Evolutionary conservation across 805 yeast species (phyloP).

Genomic region (Blastobotrys muscicola): DNA sequence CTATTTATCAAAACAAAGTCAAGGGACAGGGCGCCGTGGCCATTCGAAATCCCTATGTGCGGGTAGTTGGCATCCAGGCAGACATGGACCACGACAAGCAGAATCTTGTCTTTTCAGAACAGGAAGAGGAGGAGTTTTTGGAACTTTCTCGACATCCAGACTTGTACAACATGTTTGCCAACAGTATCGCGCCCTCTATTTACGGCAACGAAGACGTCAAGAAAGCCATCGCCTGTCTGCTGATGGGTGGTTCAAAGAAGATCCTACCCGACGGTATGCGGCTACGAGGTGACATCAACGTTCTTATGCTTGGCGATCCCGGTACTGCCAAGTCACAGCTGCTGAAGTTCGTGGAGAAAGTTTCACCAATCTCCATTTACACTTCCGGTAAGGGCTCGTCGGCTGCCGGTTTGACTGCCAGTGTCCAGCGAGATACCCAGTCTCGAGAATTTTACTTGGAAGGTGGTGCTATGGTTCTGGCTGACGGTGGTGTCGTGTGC

Average conservation of each 20-base stretch:
- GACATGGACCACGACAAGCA: constrained; percentile 66
- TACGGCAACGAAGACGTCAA: constrained; percentile 91
- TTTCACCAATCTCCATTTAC: constrained; percentile 87
- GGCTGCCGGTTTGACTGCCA: constrained; percentile 98
- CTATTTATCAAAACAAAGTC: constrained; percentile 67
- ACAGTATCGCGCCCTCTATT: constrained; percentile 92
- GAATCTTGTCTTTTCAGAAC: constrained; percentile 63
- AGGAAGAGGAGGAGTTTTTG: constrained; percentile 88
- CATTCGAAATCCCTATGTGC: constrained; percentile 83
- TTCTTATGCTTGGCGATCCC: constrained; percentile 89
- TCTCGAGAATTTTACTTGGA: constrained; percentile 91
- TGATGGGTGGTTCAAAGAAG: constrained; percentile 92
- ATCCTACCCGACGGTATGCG: constrained; percentile 92
- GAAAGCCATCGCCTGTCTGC: constrained; percentile 81
- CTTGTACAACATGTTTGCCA: constrained; percentile 74
- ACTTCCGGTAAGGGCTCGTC: constrained; percentile 99
- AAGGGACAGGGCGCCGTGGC: constrained; percentile 58
- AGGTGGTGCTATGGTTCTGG: constrained; percentile 99
- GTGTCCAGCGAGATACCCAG: constrained; percentile 83
- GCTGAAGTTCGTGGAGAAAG: constrained; percentile 89
- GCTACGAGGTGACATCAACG: constrained; percentile 94
- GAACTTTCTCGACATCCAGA: constrained; percentile 74
- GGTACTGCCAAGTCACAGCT: constrained; percentile 98
- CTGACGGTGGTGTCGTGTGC: constrained; percentile 98
- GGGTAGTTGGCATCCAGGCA: constrained; percentile 76